Percentiles rank a stretch among this genome's conserved stretches.
phyloP scores from a whole-genome alignment of 2,329 filamentous ascomycete genomes.

The Fusarium compactum region DNA sequence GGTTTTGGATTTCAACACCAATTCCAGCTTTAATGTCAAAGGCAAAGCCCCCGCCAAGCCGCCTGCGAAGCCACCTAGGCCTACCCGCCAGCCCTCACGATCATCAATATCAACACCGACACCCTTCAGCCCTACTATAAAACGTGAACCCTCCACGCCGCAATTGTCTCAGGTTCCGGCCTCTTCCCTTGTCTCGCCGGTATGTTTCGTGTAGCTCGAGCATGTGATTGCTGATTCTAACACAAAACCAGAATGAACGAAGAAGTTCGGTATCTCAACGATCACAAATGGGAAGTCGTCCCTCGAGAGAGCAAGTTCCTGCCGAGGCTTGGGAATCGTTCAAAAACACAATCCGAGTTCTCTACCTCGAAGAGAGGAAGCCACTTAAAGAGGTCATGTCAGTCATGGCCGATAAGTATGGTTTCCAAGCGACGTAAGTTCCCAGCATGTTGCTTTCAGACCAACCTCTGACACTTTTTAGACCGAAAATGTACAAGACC shows the following conservation, averaged over 20 bases:
- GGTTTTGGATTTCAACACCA: constrained; percentile 53
- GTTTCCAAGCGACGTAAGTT: constrained; percentile 63
- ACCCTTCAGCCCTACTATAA: constrained; percentile 46
- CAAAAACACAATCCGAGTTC: constrained; percentile 58
- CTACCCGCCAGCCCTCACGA: constrained; percentile 42
- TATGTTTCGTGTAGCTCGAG: constrained; percentile 36
- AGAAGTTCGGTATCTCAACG: constrained; percentile 48
- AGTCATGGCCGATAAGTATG: constrained; percentile 62
- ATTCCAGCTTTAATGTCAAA: constrained; percentile 50
- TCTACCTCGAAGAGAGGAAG: constrained; percentile 63
- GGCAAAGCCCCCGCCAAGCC: constrained; percentile 53
- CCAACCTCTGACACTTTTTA: constrained; percentile 43
- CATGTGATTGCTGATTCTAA: constrained; percentile 7
- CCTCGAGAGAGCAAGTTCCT: constrained; percentile 59
- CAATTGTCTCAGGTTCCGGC: constrained; percentile 42
- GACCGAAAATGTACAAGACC: constrained; percentile 69
- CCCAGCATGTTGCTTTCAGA: neutral
- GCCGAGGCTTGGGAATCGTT: constrained; percentile 62
- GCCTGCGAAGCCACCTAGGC: constrained; percentile 47
- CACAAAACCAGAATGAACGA: constrained; percentile 43
- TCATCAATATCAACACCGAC: constrained; percentile 40
- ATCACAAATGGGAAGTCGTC: constrained; percentile 51
- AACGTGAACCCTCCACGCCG: constrained; percentile 50
- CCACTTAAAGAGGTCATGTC: constrained; percentile 66
- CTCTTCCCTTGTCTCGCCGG: constrained; percentile 44